These are phyloP conservation scores for Marasmius fiardii DNA, from an alignment of 1,284 basidiomycete species.

Conservation along the genomic window DNA sequence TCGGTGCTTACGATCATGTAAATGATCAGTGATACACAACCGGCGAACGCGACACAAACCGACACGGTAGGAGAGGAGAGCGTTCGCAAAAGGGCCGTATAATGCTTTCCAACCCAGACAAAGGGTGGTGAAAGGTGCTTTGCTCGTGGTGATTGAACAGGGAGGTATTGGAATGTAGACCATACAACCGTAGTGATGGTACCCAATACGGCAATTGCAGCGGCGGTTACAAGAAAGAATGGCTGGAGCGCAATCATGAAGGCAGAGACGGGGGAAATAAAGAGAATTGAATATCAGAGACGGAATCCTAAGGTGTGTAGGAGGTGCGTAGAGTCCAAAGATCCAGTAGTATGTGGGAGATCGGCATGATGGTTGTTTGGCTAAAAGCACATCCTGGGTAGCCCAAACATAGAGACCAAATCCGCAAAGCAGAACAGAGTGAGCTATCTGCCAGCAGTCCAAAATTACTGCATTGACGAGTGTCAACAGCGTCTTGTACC, in stretches of 20 bases:
- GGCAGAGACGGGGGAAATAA: not conserved
- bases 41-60: not conserved
- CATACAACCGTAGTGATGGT: too few species aligned
- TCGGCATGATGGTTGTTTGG: not conserved
- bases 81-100: too few species aligned
- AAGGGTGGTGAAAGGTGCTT: too few species aligned
- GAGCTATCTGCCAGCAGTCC: not conserved
- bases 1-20: not conserved
- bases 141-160: too few species aligned
- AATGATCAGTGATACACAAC: not conserved
- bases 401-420: not conserved
- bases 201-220: too few species aligned
- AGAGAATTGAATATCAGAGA: not conserved
- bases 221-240: too few species aligned
- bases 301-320: not conserved
- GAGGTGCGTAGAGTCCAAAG: not conserved
- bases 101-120: too few species aligned
- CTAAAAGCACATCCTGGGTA: not conserved
- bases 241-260: not conserved
- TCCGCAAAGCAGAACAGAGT: not conserved
- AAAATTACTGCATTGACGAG: too few species aligned
- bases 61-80: not conserved
- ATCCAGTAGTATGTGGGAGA: not conserved
- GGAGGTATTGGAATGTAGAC: too few species aligned
- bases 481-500: not conserved